Base-by-base conservation (phyloP, 345 rosid genomes). In the Bruguiera sexangula region DNA sequence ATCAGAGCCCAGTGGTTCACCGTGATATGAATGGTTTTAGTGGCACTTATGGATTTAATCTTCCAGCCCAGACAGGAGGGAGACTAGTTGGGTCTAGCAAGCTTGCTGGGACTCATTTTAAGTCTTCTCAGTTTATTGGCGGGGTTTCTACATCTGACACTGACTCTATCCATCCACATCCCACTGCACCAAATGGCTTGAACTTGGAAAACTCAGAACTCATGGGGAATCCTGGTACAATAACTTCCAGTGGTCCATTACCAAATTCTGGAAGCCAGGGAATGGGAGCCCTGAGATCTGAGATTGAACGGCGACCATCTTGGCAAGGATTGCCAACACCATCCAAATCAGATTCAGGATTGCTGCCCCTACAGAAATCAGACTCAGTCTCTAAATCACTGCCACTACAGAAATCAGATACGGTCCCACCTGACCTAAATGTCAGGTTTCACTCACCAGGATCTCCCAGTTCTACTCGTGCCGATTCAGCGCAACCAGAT, bases 401-500 rank as follows among this genome's bases (percentile, higher is more conserved):
- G 31, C 32, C 32, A 4, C 76, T 65, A 63, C 79, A 72, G 51
- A 76, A 70, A 63, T 37, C 72, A 20, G 85, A 69, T 62, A 60
- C 83, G 21, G 76, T 70, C 26, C 80, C 82, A 19, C 86, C 91
- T 1, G 88, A 83, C 73, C 67, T 85, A 62, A 87, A 82, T 55
- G 57, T 81, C 60, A 57, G 73, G 61, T 85, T 83, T 70, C 84
- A 82, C 62, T 78, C 86, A n/a, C 83, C 86, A 13, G 78, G 79
- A 20, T 87, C 88, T 8, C 84, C 84, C 37, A 65, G 69, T 73
- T 76, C 78, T n/a, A 67, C 69, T 67, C 70, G 68, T 30, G 78
- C 58, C 5, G 85, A 78, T 68, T 68, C 78, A 37, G 76, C 75
- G 67, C 85, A 85, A 46, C 85, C 87, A 51, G 91, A 87, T 80